Evolutionary conservation across 192 early-diverging fungal genomes (phyloP), one percentile per base, ranked within the genome.

Genomic region (Entophlyctis luteolus): DNA sequence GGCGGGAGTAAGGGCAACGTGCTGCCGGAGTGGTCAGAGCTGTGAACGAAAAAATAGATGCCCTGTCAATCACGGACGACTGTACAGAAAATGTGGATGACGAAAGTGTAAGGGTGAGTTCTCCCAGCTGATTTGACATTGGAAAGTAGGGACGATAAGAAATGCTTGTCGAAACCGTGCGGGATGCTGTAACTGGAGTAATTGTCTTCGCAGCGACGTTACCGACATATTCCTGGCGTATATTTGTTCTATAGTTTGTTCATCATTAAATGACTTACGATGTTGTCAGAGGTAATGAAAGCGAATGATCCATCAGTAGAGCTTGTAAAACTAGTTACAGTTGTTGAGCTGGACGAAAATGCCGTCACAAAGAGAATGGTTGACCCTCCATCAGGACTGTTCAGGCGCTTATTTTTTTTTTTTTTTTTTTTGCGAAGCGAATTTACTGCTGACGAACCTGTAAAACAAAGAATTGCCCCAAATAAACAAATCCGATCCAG

Each of bases 401-500:
- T n/a, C n/a, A n/a, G n/a, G n/a, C n/a, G n/a, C n/a, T n/a, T n/a
- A 16, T 52, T 52, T 52, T 52, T 52, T 52, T 23, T 25, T 52
- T 6, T 12, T 18, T 10, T 45, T 10, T 45, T 10, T 45, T 45
- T 45, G 42, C n/a, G 10, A 45, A n/a, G 12, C 42, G 42, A 29
- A 32, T 12, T n/a, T 29, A 16, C 27, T 4, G 33, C 58, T 20
- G 22, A 10, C 23, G 16, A 10, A 29, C 36, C 59, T 60, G 25
- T 60, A 60, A 60, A 60, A 46, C 31, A 60, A 28, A 16, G 38
- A 16, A 34, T 63, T 63, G 25, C 60, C 60, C 60, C 60, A 63
- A 27, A 63, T 49, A 27, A 63, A 63, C 25, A 63, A 31, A 63
- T 63, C 60, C 14, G 48, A 31, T 10, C 60, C 60, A 14, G 14